Conservation (phyloP, 2,329 filamentous ascomycete genomes). For the Diplocarpon rosae region DNA sequence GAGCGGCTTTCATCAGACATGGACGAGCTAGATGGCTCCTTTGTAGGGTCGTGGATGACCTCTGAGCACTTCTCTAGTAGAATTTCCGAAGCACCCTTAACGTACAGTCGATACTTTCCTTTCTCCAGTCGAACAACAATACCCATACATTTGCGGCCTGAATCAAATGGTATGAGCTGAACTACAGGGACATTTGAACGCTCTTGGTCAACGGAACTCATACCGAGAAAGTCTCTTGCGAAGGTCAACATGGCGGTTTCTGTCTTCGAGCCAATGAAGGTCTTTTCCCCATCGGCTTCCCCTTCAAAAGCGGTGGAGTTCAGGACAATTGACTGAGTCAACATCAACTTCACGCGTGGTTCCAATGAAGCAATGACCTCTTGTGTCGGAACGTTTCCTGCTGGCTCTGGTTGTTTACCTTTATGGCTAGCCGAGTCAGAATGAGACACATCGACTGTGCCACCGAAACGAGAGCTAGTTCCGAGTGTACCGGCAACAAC, state of each 20-base stretch:
- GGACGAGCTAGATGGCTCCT: constrained; percentile 39
- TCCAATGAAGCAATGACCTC: constrained; percentile 24
- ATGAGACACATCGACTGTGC: constrained; percentile 23
- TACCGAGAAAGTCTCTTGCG: constrained; percentile 52
- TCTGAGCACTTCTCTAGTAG: constrained; percentile 33
- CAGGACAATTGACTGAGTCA: constrained; percentile 53
- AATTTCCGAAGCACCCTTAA: constrained; percentile 45
- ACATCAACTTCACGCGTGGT: constrained; percentile 28
- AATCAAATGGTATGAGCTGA: constrained; percentile 35
- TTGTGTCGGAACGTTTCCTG: constrained; percentile 20
- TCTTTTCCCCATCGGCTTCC: constrained; percentile 44
- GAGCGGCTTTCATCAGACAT: constrained; percentile 47
- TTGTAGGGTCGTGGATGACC: constrained; percentile 47
- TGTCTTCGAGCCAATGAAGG: constrained; percentile 67
- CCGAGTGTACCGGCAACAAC: constrained; percentile 64
- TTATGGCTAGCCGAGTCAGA: constrained; percentile 16
- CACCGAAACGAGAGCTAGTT: constrained; percentile 42
- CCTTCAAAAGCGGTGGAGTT: constrained; percentile 63
- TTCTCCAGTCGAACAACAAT: constrained; percentile 43
- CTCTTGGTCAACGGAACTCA: constrained; percentile 49
- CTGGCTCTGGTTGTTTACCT: constrained; percentile 17
- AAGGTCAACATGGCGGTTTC: constrained; percentile 66
- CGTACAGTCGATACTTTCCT: constrained; percentile 34
- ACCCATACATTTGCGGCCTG: constrained; percentile 55
- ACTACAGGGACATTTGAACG: constrained; percentile 49